Conservation (phyloP, 2,329 filamentous ascomycete genomes). For the Sporothrix dimorphospora region DNA sequence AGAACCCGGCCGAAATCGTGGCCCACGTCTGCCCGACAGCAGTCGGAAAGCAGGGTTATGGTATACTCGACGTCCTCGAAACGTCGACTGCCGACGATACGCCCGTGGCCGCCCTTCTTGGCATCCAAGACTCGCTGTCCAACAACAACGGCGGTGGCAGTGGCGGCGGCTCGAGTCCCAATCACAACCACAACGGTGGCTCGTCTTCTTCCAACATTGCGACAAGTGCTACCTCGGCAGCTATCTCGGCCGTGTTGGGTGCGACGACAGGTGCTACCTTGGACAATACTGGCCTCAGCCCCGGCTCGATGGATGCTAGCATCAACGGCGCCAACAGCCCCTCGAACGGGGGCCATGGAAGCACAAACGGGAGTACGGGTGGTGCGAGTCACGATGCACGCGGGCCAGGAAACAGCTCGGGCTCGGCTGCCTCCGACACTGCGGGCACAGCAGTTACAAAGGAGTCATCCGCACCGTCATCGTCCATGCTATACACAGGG, state of each 20-base stretch:
- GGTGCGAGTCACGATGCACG: neutral
- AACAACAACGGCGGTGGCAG: conserved; percentile 25
- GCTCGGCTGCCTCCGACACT: neutral
- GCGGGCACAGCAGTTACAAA: neutral
- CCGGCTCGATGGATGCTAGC: conserved; percentile 11
- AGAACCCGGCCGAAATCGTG: conserved; percentile 21
- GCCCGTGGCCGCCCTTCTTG: conserved; percentile 40
- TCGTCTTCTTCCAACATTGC: neutral
- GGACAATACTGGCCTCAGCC: neutral
- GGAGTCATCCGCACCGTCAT: neutral
- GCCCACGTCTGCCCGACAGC: conserved; percentile 29
- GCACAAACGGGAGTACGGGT: neutral
- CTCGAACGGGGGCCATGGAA: neutral
- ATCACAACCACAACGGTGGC: neutral
- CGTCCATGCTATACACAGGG: neutral
- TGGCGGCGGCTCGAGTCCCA: neutral
- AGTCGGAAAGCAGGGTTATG: conserved; percentile 26
- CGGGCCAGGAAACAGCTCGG: neutral
- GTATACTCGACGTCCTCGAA: conserved; percentile 38
- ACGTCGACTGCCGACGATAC: conserved; percentile 39
- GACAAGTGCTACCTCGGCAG: neutral
- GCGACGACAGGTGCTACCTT: neutral
- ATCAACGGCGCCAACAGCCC: conserved; percentile 31
- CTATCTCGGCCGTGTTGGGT: neutral
- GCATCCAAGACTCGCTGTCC: conserved; percentile 35